Evolutionary conservation across 345 rosid species (phyloP), one percentile per base, ranked within the genome.

Genomic region (Heritiera littoralis): DNA sequence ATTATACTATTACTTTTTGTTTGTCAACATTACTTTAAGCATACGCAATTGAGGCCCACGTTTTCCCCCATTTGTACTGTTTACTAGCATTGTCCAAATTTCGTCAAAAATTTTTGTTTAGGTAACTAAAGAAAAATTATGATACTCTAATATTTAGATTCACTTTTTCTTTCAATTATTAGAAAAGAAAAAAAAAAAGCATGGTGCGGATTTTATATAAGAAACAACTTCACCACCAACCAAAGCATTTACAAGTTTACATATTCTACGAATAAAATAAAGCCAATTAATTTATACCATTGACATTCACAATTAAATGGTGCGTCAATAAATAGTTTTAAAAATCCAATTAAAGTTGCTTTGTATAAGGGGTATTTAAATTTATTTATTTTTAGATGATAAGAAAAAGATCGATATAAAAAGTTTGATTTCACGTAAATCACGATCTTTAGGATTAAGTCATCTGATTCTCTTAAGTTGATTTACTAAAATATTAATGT

Each of bases 401-500:
- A 49, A 3, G 2, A 9, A 48, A 5, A 48, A 23, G 28, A 15
- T 18, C 15, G n/a, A 54, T 6, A 54, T 54, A 54, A 54, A 6
- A 1, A 0, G 58, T 15, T 15, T 4, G 13, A 51, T 51, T 51
- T 13, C 55, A 13, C 5, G 15, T 14, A 51, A 13, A 51, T 51
- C 55, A 51, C 55, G 6, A 13, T 17, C 9, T 6, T 9, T 40
- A 9, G 2, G 7, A 67, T 18, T 41, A 66, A 18, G 30, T 51
- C 45, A 72, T 41, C 30, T 74, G 77, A 58, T 40, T 40, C 38
- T 74, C 38, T 13, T 59, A 20, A 38, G 38, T 60, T 75, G 46
- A 61, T 32, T 63, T 76, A 64, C 79, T 35, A 64, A 64, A 76
- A 48, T 76, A 49, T 32, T 45, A 9, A 76, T 5, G 41, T 32